Conservation (phyloP, 495 filamentous ascomycete genomes). For the Cercophora newfieldiana region DNA sequence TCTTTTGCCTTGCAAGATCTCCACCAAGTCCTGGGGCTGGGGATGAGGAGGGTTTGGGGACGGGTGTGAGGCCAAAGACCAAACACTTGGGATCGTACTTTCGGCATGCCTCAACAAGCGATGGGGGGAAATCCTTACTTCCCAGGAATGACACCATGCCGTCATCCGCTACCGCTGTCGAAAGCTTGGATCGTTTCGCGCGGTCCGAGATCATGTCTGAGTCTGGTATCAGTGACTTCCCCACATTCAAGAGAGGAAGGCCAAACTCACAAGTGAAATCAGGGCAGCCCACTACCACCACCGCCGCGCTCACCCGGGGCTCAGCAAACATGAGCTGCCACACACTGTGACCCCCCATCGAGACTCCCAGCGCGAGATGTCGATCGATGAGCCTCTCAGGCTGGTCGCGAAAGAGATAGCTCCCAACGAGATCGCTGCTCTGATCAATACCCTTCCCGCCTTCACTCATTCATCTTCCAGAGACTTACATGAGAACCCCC, state of each 20-base stretch:
- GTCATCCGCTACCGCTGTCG: constrained; percentile 50
- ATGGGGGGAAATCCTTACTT: constrained; percentile 69
- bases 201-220: constrained; percentile 71
- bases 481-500: constrained; percentile 40
- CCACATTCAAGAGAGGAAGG: background rate
- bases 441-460: background rate
- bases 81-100: constrained; percentile 70
- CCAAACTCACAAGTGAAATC: constrained; percentile 66
- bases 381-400: constrained; percentile 55
- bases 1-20: constrained; percentile 30
- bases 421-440: constrained; percentile 71
- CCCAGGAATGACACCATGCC: constrained; percentile 67
- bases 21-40: background rate
- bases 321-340: constrained; percentile 83
- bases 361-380: constrained; percentile 77
- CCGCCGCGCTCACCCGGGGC: constrained; percentile 69
- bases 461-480: background rate
- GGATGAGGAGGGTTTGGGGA: constrained; percentile 25
- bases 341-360: constrained; percentile 83
- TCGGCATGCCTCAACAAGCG: constrained; percentile 61
- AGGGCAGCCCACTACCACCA: constrained; percentile 84
- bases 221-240: background rate
- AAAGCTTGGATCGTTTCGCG: constrained; percentile 68
- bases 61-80: constrained; percentile 54
- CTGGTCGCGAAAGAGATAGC: constrained; percentile 65